Percentiles rank a stretch among this genome's conserved stretches.
Conservation (phyloP, 2,329 filamentous ascomycete genomes). For the Dactylellina haptotyla region DNA sequence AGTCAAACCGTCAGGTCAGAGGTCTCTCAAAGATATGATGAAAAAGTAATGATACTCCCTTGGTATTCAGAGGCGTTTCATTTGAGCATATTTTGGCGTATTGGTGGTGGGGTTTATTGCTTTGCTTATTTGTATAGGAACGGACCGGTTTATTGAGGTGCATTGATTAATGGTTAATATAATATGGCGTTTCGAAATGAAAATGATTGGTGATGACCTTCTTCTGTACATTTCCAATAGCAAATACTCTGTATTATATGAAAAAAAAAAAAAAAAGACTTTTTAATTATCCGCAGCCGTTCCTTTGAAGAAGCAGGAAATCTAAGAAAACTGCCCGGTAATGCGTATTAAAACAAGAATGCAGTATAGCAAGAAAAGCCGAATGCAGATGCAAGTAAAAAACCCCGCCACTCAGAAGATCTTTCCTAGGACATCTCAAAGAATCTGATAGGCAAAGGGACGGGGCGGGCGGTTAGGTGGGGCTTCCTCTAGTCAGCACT, state of each 20-base stretch:
- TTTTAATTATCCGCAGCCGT: constrained; percentile 9
- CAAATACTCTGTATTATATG: no score
- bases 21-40: constrained; percentile 39
- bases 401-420: constrained; percentile 15
- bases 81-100: neutral
- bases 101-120: neutral
- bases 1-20: constrained; percentile 24
- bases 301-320: neutral
- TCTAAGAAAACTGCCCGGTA: constrained; percentile 14
- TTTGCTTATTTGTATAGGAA: neutral
- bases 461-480: constrained; percentile 34
- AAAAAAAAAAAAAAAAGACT: constrained; percentile 19
- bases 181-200: neutral
- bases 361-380: neutral
- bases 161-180: neutral
- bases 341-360: constrained; percentile 25
- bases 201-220: neutral
- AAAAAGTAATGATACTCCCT: constrained; percentile 12
- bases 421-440: constrained; percentile 27
- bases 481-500: constrained; percentile 57
- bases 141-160: neutral
- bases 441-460: constrained; percentile 32
- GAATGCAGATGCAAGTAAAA: constrained; percentile 16
- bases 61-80: neutral
- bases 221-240: neutral